These are phyloP conservation scores for Selaginella moellendorffii DNA, from an alignment of 75 land plant species.

Conservation along the genomic window DNA sequence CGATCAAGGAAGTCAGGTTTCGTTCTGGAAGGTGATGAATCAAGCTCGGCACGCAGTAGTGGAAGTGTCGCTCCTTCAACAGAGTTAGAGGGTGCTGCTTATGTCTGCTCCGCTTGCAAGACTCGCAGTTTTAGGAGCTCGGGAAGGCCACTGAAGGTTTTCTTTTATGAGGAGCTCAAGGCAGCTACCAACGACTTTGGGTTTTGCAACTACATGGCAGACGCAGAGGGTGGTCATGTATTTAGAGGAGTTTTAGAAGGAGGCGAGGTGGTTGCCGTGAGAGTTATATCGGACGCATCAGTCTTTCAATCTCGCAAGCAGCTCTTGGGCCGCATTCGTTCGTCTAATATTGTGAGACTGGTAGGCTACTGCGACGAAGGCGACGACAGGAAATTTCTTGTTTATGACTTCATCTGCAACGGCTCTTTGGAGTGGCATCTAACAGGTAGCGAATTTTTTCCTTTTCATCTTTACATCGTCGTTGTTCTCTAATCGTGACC, in stretches of 20 bases:
- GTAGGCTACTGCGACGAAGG: neutral
- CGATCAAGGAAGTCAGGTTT: too few relatives aligned
- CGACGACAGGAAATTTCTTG: neutral
- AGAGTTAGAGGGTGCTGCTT: neutral
- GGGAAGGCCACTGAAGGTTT: neutral
- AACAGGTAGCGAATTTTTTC: neutral
- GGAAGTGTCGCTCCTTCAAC: too few relatives aligned
- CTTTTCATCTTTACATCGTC: neutral
- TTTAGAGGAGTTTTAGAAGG: neutral
- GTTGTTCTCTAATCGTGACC: neutral
- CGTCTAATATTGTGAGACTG: neutral
- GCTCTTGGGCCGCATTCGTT: neutral
- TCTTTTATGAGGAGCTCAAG: neutral
- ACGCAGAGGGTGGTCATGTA: neutral
- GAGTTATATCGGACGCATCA: neutral
- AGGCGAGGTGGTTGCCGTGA: neutral
- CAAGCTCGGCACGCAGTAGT: too few relatives aligned
- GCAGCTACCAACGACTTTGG: neutral
- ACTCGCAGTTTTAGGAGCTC: neutral
- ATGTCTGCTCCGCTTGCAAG: neutral
- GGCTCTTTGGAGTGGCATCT: neutral
- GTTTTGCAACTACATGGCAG: neutral
- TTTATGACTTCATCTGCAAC: neutral
- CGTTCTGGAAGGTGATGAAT: too few relatives aligned
- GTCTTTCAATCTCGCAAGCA: neutral